These are phyloP conservation scores for Ocimum tenuiflorum DNA, from an alignment of 257 asterid genomes.

Conservation along the genomic window DNA sequence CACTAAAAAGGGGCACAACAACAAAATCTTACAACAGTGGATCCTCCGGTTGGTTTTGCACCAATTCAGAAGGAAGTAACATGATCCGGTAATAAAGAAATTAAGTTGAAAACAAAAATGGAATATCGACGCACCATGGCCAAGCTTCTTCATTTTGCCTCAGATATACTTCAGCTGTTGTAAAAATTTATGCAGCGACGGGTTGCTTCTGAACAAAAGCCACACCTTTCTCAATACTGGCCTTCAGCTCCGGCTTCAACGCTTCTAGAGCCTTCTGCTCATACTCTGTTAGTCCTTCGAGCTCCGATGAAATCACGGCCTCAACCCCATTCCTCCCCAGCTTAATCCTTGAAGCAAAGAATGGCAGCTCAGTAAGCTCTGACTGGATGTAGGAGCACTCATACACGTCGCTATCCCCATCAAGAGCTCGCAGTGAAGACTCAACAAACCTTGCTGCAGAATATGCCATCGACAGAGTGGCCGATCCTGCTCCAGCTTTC, in stretches of 20 bases:
- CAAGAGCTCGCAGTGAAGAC: constrained; percentile 83
- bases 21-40: constrained; percentile 34
- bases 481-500: constrained; percentile 91
- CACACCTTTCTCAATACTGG: constrained; percentile 75
- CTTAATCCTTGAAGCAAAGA: constrained; percentile 79
- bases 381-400: constrained; percentile 70
- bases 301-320: constrained; percentile 63
- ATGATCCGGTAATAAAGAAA: no score
- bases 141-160: constrained; percentile 23
- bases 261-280: constrained; percentile 75
- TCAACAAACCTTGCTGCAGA: constrained; percentile 85
- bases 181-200: constrained; percentile 37
- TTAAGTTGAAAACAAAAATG: constrained; percentile 22
- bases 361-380: constrained; percentile 60
- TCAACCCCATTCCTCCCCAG: constrained; percentile 70
- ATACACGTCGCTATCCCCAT: constrained; percentile 66
- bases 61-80: no score
- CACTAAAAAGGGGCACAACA: neutral
- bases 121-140: neutral
- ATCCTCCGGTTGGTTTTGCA: no score
- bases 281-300: constrained; percentile 59
- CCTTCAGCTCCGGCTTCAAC: constrained; percentile 65
- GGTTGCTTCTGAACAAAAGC: constrained; percentile 56
- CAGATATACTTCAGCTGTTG: constrained; percentile 19
- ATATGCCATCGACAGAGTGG: constrained; percentile 85